Evolutionary conservation across 768 basidiomycete genomes (phyloP).

Genomic region (Collybia nuda): DNA sequence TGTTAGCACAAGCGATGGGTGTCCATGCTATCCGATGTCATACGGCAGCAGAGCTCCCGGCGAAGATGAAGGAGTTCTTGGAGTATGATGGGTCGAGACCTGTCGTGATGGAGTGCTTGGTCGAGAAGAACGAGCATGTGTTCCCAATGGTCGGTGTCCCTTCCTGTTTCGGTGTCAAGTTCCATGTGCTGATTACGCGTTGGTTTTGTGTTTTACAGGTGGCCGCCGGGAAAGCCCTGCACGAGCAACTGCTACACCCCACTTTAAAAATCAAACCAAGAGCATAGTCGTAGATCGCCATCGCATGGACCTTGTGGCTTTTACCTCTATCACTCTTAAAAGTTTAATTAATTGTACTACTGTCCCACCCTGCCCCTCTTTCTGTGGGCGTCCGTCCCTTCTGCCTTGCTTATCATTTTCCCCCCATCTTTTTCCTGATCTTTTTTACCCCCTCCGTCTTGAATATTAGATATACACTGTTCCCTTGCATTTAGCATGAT

Average conservation of each 20-base stretch:
- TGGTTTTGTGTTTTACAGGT: conserved; percentile 47
- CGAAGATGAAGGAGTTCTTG: conserved; percentile 98
- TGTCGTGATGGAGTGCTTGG: conserved; percentile 87
- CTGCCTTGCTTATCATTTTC: too few relatives aligned
- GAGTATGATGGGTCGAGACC: conserved; percentile 90
- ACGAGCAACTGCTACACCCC: conserved; percentile 86
- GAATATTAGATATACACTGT: background rate
- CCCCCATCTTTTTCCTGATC: too few relatives aligned
- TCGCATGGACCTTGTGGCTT: too few relatives aligned
- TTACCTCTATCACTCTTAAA: too few relatives aligned
- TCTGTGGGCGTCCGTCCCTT: too few relatives aligned
- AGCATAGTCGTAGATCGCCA: conserved; percentile 2
- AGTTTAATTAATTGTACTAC: too few relatives aligned
- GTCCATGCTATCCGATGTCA: conserved; percentile 86
- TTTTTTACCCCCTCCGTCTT: too few relatives aligned
- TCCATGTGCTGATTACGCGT: conserved; percentile 5
- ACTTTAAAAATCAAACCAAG: conserved; percentile 16
- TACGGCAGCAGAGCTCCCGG: conserved; percentile 72
- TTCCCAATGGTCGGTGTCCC: conserved; percentile 75
- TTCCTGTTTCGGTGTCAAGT: background rate
- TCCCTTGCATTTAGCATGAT: too few relatives aligned
- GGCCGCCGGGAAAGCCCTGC: conserved; percentile 90
- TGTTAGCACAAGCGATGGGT: conserved; percentile 87
- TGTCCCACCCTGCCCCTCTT: too few relatives aligned
- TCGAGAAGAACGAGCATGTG: conserved; percentile 83